Conservation (phyloP, 805 yeast species). For the Sugiyamaella smithiae region DNA sequence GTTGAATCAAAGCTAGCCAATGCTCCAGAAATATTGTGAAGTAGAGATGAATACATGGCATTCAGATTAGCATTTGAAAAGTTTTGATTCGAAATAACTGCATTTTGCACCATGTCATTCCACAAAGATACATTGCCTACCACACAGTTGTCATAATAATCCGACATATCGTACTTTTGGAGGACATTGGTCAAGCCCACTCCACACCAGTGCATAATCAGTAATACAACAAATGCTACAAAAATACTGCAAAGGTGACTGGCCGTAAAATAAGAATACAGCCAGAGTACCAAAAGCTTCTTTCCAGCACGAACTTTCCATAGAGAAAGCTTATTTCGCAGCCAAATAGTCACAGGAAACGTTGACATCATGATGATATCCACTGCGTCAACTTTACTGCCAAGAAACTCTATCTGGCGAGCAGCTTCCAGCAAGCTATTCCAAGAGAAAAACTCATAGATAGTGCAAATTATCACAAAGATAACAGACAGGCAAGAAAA, state of each 20-base stretch:
- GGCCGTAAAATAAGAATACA: not conserved
- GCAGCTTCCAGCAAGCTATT: slow-evolving; percentile 8
- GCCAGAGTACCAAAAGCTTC: not conserved
- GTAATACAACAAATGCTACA: too few species aligned
- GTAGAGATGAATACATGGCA: not conserved
- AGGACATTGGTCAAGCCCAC: too few species aligned
- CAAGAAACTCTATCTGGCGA: slow-evolving; percentile 14
- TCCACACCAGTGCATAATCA: too few species aligned
- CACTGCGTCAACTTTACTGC: slow-evolving; percentile 14
- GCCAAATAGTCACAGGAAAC: slow-evolving; percentile 7
- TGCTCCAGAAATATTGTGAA: too few species aligned
- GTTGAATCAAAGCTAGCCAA: too few species aligned
- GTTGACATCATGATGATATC: slow-evolving; percentile 13
- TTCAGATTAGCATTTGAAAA: not conserved
- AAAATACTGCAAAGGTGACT: too few species aligned
- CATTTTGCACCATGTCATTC: too few species aligned
- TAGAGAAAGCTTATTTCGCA: not conserved
- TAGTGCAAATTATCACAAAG: slow-evolving; percentile 7
- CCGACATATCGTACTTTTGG: too few species aligned
- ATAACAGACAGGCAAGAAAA: slow-evolving; percentile 15
- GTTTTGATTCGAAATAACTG: not conserved
- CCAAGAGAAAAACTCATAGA: slow-evolving; percentile 17
- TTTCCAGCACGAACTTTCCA: not conserved
- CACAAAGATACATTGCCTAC: too few species aligned
- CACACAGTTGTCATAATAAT: too few species aligned